These are phyloP conservation scores for Fusarium sp. DNA, from an alignment of 2,329 filamentous ascomycete genomes.

Conservation along the genomic window DNA sequence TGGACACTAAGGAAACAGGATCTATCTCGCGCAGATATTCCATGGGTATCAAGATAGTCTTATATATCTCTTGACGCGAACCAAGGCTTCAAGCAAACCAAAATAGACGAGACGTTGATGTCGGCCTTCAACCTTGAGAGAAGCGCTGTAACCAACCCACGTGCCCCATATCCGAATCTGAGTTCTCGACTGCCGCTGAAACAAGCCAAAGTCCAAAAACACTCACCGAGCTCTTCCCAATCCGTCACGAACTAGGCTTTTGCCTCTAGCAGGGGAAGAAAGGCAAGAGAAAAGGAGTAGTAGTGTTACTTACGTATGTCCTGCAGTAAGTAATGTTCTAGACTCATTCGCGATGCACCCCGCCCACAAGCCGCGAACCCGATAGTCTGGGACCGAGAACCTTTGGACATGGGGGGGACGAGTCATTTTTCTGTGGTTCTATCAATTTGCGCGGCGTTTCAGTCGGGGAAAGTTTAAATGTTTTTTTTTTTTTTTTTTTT, in stretches of 20 bases:
- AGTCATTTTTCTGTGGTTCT: neutral
- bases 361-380: neutral
- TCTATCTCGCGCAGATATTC: neutral
- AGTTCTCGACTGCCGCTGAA: neutral
- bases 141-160: neutral
- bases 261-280: neutral
- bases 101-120: slow-evolving; percentile 27
- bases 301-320: neutral
- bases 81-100: slow-evolving; percentile 6
- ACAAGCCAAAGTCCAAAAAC: neutral
- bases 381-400: neutral
- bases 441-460: neutral
- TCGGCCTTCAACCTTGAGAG: neutral
- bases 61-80: slow-evolving; percentile 16
- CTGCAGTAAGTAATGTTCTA: neutral
- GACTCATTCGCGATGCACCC: neutral
- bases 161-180: neutral
- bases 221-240: neutral
- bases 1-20: neutral
- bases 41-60: slow-evolving; percentile 4
- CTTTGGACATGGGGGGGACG: neutral
- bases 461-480: neutral
- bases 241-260: slow-evolving; percentile 1
- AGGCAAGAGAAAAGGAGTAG: neutral
- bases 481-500: neutral